These are phyloP conservation scores for Prunus dulcis DNA, from an alignment of 306 rosid species.

Conservation along the genomic window DNA sequence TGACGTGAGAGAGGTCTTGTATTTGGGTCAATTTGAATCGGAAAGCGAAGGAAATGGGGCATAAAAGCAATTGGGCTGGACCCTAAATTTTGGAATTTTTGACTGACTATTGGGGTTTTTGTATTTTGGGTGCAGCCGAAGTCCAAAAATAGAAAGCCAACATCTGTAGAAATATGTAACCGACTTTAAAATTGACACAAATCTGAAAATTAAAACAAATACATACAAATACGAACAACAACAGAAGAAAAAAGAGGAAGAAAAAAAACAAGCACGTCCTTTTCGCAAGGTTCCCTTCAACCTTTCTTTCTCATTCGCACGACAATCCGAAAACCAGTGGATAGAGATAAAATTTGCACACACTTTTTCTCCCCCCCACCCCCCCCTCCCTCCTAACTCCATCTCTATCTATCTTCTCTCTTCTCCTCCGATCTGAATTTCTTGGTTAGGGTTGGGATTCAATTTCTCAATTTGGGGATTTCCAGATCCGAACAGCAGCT, in stretches of 20 bases:
- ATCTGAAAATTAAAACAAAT: neutral
- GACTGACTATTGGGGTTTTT: too few species aligned
- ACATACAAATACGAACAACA: neutral
- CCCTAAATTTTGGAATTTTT: too few species aligned
- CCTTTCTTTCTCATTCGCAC: constrained; percentile 1
- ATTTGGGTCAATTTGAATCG: too few species aligned
- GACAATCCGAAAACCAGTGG: constrained; percentile 3
- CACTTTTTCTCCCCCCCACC: neutral
- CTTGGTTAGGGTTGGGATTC: neutral
- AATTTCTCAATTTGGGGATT: constrained; percentile 2
- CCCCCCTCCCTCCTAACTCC: neutral
- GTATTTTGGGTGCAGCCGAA: too few species aligned
- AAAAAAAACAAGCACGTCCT: neutral
- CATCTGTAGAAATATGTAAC: neutral
- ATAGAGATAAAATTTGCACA: constrained; percentile 4
- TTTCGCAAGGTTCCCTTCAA: constrained; percentile 8
- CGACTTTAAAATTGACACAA: neutral
- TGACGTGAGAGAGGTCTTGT: too few species aligned
- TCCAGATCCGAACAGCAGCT: constrained; percentile 10
- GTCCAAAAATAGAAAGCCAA: too few species aligned
- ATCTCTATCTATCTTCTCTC: neutral
- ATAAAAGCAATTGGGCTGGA: too few species aligned
- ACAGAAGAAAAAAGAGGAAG: neutral
- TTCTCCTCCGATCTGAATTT: neutral
- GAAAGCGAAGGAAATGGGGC: too few species aligned